These are phyloP conservation scores for Podaxis rugospora DNA, from an alignment of 768 basidiomycete genomes.

Conservation along the genomic window DNA sequence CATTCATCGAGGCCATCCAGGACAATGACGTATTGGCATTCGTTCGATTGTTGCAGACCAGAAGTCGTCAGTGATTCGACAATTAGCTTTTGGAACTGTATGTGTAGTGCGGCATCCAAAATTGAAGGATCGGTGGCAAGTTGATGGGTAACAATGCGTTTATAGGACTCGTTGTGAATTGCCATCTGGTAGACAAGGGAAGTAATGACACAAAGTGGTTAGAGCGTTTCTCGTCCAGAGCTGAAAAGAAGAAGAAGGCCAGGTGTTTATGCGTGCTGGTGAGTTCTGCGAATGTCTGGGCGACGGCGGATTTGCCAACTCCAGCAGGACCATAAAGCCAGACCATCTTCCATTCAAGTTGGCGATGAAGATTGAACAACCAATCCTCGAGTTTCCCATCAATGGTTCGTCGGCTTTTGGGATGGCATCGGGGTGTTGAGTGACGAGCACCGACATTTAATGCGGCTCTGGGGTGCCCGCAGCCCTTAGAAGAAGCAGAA, in stretches of 20 bases:
- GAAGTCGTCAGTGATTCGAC: neutral
- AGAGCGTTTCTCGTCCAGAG: neutral
- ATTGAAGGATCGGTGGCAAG: neutral
- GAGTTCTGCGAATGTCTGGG: neutral
- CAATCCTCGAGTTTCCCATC: neutral
- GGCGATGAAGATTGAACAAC: neutral
- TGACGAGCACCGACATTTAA: neutral
- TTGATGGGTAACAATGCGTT: neutral
- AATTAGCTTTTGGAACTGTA: neutral
- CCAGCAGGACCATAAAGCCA: neutral
- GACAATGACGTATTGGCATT: neutral
- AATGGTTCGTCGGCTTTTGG: neutral
- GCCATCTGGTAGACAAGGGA: neutral
- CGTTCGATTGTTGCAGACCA: neutral
- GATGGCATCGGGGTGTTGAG: neutral
- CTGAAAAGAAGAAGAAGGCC: neutral
- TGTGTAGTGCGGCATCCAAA: neutral
- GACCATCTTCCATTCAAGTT: neutral
- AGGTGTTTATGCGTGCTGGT: neutral
- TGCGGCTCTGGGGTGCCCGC: neutral
- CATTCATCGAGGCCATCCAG: neutral
- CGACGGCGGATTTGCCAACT: neutral
- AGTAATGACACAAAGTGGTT: neutral
- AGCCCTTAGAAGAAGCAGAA: neutral
- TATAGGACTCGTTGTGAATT: neutral